Evolutionary conservation across 23 red algal genomes (phyloP).

Genomic region (Cyanidiococcus yangmingshanensis): DNA sequence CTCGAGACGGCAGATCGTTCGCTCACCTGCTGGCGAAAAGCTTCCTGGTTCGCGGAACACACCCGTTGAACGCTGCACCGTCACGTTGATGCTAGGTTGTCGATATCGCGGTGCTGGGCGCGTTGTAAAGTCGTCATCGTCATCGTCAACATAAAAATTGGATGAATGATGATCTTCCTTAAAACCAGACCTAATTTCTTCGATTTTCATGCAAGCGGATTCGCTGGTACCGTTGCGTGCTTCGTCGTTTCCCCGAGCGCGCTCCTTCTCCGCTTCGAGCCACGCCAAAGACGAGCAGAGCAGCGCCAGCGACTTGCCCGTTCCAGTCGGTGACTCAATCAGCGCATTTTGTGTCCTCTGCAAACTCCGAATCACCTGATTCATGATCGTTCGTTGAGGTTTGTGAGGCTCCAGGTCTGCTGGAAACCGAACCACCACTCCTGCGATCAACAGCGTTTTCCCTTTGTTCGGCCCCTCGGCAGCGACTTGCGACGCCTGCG

Average conservation of each 20-base stretch:
- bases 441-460: constrained; percentile 3
- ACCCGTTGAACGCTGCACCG: neutral
- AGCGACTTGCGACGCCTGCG: neutral
- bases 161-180: neutral
- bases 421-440: neutral
- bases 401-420: constrained; percentile 11
- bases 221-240: neutral
- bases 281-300: constrained; percentile 36
- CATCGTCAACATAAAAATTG: neutral
- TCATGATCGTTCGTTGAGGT: constrained; percentile 33
- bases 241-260: neutral
- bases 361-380: constrained; percentile 21
- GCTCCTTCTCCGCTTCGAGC: constrained; percentile 12
- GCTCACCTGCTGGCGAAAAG: neutral
- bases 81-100: neutral
- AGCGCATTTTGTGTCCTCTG: constrained; percentile 17
- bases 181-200: neutral
- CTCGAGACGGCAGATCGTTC: neutral
- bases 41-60: neutral
- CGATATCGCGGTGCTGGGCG: neutral
- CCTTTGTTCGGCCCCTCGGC: neutral
- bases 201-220: too few relatives aligned
- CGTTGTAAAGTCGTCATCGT: constrained; percentile 6
- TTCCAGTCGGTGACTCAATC: constrained; percentile 41
- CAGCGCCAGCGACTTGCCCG: constrained; percentile 41